Evolutionary conservation across 306 rosid species (phyloP).

Genomic region (Myrica gale): DNA sequence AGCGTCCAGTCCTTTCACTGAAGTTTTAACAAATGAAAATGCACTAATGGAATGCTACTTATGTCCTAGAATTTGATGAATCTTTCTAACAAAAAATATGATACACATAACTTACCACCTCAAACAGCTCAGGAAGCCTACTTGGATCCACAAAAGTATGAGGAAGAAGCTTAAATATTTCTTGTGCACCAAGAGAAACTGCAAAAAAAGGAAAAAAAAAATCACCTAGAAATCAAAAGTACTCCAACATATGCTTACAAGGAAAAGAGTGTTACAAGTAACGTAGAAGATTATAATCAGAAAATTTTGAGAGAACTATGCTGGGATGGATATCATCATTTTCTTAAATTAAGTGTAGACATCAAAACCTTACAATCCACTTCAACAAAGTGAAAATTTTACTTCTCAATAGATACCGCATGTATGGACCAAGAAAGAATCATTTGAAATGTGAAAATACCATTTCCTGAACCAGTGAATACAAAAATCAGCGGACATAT

Average conservation of each 20-base stretch:
- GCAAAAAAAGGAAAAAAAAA: constrained; percentile 29
- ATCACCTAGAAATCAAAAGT: not conserved
- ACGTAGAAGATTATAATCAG: constrained; percentile 6
- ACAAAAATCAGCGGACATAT: constrained; percentile 87
- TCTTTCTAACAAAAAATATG: not conserved
- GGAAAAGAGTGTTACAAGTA: not conserved
- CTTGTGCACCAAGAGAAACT: constrained; percentile 90
- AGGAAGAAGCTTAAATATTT: constrained; percentile 91
- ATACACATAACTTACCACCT: constrained; percentile 38
- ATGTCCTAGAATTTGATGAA: constrained; percentile 12
- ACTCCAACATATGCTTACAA: not conserved
- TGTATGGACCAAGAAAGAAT: constrained; percentile 10
- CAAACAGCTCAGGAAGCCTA: constrained; percentile 53
- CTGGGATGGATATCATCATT: not conserved
- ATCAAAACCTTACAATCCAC: constrained; percentile 13
- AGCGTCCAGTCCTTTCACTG: not conserved
- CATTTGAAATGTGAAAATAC: constrained; percentile 6
- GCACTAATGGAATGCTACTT: constrained; percentile 8
- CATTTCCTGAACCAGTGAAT: constrained; percentile 87
- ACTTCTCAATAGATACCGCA: constrained; percentile 1
- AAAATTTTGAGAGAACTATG: not conserved
- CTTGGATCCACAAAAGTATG: constrained; percentile 78
- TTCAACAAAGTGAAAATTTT: not conserved
- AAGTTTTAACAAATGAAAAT: not conserved
- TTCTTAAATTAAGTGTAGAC: not conserved